These are phyloP conservation scores for Pyricularia sp. DNA, from an alignment of 2,329 filamentous ascomycete genomes.

Conservation along the genomic window DNA sequence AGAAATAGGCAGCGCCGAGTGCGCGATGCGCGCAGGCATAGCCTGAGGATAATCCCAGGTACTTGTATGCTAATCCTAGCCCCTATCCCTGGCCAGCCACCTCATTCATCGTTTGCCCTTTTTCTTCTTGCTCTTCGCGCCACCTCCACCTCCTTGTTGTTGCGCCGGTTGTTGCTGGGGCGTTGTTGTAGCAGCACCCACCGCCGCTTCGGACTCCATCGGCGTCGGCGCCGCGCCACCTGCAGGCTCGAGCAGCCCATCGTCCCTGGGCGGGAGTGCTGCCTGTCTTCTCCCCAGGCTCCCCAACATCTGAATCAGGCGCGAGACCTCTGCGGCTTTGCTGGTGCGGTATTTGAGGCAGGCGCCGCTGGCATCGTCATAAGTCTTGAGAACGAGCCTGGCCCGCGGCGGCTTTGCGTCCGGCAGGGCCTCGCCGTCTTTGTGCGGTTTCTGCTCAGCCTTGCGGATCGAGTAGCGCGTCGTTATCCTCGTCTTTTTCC, in stretches of 20 bases:
- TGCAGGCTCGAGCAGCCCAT: conserved; percentile 25
- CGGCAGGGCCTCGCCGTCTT: conserved; percentile 10
- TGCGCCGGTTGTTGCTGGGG: conserved; percentile 5
- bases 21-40: not conserved
- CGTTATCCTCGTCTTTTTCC: conserved; percentile 66
- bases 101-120: conserved; percentile 50
- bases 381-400: conserved; percentile 75
- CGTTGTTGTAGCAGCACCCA: conserved; percentile 6
- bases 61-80: not conserved
- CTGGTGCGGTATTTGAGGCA: conserved; percentile 84
- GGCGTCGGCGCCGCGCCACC: conserved; percentile 11
- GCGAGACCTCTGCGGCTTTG: conserved; percentile 79
- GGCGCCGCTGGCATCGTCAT: conserved; percentile 67
- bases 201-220: conserved; percentile 19
- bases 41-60: not conserved
- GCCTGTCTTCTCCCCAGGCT: conserved; percentile 59
- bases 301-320: conserved; percentile 66
- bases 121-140: conserved; percentile 53
- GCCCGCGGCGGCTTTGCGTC: conserved; percentile 42
- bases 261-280: conserved; percentile 29
- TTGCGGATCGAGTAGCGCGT: conserved; percentile 74
- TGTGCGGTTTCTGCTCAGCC: conserved; percentile 12
- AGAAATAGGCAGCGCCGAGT: not conserved
- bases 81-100: not conserved
- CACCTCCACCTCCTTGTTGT: conserved; percentile 23